These are phyloP conservation scores for Debaryomyces tyrocola DNA, from an alignment of 805 yeast species.

Conservation along the genomic window DNA sequence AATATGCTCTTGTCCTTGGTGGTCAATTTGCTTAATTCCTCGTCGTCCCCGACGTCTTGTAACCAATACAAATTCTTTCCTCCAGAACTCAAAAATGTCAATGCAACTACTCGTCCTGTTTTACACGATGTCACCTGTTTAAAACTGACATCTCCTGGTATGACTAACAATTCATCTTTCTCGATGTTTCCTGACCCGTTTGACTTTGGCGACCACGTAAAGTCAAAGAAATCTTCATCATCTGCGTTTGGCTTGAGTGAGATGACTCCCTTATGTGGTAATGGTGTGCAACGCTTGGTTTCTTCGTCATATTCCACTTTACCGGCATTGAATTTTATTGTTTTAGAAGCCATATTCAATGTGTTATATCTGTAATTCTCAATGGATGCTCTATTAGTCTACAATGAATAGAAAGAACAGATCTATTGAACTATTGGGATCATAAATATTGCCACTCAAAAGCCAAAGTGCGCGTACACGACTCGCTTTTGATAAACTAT, in stretches of 20 bases:
- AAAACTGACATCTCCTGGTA: slow-evolving; percentile 87
- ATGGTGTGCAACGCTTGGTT: slow-evolving; percentile 66
- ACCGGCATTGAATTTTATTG: slow-evolving; percentile 75
- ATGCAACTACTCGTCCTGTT: slow-evolving; percentile 75
- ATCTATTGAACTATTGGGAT: neutral
- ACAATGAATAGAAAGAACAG: too few species aligned
- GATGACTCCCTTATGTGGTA: slow-evolving; percentile 65
- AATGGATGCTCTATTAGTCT: too few species aligned
- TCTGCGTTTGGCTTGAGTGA: slow-evolving; percentile 62
- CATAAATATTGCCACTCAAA: neutral
- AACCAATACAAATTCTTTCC: slow-evolving; percentile 68
- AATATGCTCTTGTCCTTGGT: slow-evolving; percentile 54
- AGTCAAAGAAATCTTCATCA: slow-evolving; percentile 69
- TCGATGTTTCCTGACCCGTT: slow-evolving; percentile 42
- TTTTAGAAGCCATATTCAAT: slow-evolving; percentile 14
- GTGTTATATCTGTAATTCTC: neutral
- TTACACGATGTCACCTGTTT: slow-evolving; percentile 65
- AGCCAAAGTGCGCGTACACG: neutral
- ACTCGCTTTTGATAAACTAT: neutral
- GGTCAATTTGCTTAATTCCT: slow-evolving; percentile 55
- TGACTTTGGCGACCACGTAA: slow-evolving; percentile 71
- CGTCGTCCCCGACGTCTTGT: slow-evolving; percentile 71
- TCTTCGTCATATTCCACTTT: slow-evolving; percentile 64
- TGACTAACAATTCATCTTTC: slow-evolving; percentile 64
- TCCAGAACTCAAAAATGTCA: slow-evolving; percentile 63